Conservation (phyloP, 805 yeast genomes). For the Metschnikowia hibisci region DNA sequence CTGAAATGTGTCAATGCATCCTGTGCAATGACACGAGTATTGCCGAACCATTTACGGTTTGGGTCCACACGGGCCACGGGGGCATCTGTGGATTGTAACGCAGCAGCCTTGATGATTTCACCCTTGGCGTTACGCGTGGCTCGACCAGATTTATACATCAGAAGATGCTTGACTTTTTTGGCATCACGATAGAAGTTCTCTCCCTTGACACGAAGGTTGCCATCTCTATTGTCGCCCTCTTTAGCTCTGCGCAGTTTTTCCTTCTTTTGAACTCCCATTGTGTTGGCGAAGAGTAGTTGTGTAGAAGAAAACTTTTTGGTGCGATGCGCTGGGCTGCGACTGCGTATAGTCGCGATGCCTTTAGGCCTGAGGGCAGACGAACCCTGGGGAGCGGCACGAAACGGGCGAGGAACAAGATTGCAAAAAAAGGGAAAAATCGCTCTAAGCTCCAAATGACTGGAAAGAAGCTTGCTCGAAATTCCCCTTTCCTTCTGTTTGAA, state of each 20-base stretch:
- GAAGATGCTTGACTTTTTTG: constrained; percentile 81
- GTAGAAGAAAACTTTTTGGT: constrained; percentile 3
- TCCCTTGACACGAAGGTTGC: constrained; percentile 91
- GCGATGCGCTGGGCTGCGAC: constrained; percentile 3
- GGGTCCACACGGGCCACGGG: constrained; percentile 95
- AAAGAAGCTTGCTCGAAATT: too few relatives aligned
- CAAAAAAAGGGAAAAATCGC: too few relatives aligned
- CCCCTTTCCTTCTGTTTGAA: too few relatives aligned
- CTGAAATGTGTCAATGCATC: constrained; percentile 93
- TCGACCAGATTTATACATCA: constrained; percentile 90
- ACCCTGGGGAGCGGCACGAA: background rate
- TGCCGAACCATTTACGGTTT: constrained; percentile 96
- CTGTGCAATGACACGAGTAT: constrained; percentile 94
- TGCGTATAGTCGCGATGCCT: constrained; percentile 2
- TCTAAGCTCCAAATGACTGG: too few relatives aligned
- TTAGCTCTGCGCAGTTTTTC: constrained; percentile 84
- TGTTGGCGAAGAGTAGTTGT: background rate
- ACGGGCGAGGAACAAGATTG: too few relatives aligned
- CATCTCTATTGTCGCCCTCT: constrained; percentile 78
- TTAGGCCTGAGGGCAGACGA: background rate
- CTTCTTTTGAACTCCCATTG: constrained; percentile 91
- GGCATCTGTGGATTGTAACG: constrained; percentile 77
- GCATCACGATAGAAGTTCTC: constrained; percentile 96
- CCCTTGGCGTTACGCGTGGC: constrained; percentile 86
- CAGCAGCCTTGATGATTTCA: constrained; percentile 82